Evolutionary conservation across 129 eudicot genomes (phyloP).

Genomic region (Calendula officinalis): DNA sequence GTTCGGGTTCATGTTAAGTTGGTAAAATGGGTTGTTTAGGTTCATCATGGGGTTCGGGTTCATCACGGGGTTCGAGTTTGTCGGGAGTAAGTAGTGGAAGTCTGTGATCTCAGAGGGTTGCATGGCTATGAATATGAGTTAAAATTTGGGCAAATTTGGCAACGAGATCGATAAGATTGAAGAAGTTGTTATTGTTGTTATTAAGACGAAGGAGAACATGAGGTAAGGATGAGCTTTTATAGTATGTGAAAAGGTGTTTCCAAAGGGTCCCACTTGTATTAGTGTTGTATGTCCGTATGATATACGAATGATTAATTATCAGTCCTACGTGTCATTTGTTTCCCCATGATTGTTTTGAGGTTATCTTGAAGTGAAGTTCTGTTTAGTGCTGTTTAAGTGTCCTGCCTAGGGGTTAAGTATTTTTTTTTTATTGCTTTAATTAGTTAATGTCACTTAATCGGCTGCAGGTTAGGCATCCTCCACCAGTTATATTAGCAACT

Average conservation of each 20-base stretch:
- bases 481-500: conserved; percentile 7
- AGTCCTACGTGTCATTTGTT: conserved; percentile 1
- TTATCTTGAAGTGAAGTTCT: background rate
- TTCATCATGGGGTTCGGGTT: conserved; percentile 46
- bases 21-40: conserved; percentile 48
- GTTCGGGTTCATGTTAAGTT: conserved; percentile 52
- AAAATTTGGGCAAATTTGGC: conserved; percentile 7
- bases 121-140: conserved; percentile 43
- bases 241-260: conserved; percentile 50
- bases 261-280: conserved; percentile 43
- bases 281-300: conserved; percentile 24
- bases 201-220: conserved; percentile 48
- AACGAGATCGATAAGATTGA: conserved; percentile 22
- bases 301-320: conserved; percentile 11
- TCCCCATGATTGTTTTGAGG: conserved; percentile 11
- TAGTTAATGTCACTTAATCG: conserved; percentile 14
- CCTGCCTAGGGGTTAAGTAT: conserved; percentile 4
- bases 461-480: conserved; percentile 13
- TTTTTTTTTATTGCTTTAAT: background rate
- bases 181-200: conserved; percentile 36
- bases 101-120: conserved; percentile 61
- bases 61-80: conserved; percentile 48
- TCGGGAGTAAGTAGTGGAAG: conserved; percentile 54
- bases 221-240: conserved; percentile 53
- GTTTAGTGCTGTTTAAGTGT: conserved; percentile 4